Conservation (phyloP, 2,329 filamentous ascomycete genomes). For the Annulohypoxylon truncatum region DNA sequence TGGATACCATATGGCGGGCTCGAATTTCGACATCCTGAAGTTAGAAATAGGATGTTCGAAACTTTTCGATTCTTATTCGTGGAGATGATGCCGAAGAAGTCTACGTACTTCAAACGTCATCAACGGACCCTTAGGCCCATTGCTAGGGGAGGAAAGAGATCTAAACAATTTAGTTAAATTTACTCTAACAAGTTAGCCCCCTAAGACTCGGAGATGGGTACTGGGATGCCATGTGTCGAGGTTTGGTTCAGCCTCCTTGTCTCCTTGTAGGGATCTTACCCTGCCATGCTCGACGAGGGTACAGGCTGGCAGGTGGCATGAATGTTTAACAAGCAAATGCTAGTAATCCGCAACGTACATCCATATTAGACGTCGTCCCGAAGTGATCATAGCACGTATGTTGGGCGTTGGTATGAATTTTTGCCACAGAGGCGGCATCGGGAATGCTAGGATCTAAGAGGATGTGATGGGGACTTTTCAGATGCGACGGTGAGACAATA, state of each 20-base stretch:
- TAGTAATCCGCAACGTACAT: conserved; percentile 6
- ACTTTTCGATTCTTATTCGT: conserved; percentile 16
- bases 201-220: conserved; percentile 10
- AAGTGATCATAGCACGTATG: conserved; percentile 11
- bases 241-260: conserved; percentile 34
- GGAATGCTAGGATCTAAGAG: conserved; percentile 3
- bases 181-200: conserved; percentile 24
- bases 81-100: conserved; percentile 25
- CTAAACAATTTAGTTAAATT: conserved; percentile 23
- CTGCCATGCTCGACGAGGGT: conserved; percentile 9
- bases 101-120: conserved; percentile 32
- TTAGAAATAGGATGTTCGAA: conserved; percentile 5
- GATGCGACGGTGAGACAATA: conserved; percentile 37
- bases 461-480: conserved; percentile 22
- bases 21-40: conserved; percentile 10
- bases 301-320: not conserved
- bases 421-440: conserved; percentile 5
- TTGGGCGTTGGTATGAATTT: conserved; percentile 3
- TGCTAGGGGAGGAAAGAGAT: conserved; percentile 25
- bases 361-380: conserved; percentile 3
- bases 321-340: not conserved
- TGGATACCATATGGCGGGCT: conserved; percentile 15
- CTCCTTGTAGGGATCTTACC: conserved; percentile 4
- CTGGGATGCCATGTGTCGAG: conserved; percentile 35
- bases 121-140: conserved; percentile 28